Conservation (phyloP, 192 early-diverging fungal species). For the Coemansia sp. region DNA sequence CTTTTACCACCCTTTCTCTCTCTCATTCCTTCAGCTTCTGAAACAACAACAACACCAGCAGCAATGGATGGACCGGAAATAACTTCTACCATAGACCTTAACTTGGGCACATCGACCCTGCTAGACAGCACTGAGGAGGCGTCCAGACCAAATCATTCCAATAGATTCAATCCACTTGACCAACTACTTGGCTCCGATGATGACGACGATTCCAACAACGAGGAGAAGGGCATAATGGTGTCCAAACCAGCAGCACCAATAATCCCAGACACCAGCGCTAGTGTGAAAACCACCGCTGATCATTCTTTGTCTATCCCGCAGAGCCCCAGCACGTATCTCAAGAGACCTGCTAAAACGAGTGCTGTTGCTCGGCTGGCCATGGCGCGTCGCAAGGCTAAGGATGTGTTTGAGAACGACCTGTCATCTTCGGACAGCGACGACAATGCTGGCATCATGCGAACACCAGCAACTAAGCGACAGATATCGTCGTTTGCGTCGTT, state of each 20-base stretch:
- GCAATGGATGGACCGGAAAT: neutral
- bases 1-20: too few relatives aligned
- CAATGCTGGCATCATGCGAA: neutral
- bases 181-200: slow-evolving; percentile 38
- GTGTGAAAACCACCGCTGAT: neutral
- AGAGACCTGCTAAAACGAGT: slow-evolving; percentile 12
- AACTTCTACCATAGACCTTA: neutral
- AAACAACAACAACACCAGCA: too few relatives aligned
- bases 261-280: neutral
- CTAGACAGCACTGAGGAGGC: neutral
- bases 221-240: neutral
- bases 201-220: slow-evolving; percentile 8
- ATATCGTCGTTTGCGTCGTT: neutral
- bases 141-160: neutral
- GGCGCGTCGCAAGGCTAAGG: slow-evolving; percentile 3
- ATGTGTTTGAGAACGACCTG: neutral
- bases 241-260: neutral
- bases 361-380: slow-evolving; percentile 23
- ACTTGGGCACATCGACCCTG: slow-evolving; percentile 23
- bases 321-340: neutral
- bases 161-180: slow-evolving; percentile 32
- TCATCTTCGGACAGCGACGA: slow-evolving; percentile 11
- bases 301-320: neutral
- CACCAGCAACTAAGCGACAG: neutral
- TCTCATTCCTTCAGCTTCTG: too few relatives aligned